phyloP scores from a whole-genome alignment of 2,329 filamentous ascomycete genomes.

The Knufia fluminis region DNA sequence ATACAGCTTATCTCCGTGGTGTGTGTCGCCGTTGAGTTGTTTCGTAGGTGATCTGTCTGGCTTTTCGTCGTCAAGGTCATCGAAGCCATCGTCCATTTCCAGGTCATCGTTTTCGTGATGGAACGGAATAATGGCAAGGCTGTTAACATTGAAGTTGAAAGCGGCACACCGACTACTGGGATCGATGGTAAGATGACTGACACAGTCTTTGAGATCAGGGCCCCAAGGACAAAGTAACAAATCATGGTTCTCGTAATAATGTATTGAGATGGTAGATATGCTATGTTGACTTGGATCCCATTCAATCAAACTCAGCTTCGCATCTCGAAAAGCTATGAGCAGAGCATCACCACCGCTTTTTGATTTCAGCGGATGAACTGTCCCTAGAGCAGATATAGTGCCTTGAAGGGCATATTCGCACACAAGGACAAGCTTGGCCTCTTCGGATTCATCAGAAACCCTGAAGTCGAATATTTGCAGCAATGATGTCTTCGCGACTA shows the following conservation, averaged over 20 bases:
- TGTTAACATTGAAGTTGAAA: conserved; percentile 80
- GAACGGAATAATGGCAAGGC: conserved; percentile 89
- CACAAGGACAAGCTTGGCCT: conserved; percentile 72
- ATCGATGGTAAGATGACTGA: conserved; percentile 77
- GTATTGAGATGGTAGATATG: conserved; percentile 83
- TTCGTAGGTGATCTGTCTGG: conserved; percentile 33
- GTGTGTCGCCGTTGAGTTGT: conserved; percentile 30
- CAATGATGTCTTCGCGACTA: conserved; percentile 85
- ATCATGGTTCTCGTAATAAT: conserved; percentile 96
- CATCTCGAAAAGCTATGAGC: conserved; percentile 76
- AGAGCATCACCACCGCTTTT: conserved; percentile 76
- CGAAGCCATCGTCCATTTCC: conserved; percentile 60
- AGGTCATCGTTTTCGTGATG: conserved; percentile 77
- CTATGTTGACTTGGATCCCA: conserved; percentile 77
- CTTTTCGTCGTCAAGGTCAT: conserved; percentile 66
- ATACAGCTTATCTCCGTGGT: conserved; percentile 56
- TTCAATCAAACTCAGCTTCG: conserved; percentile 84
- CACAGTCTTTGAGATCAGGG: conserved; percentile 61
- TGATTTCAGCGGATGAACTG: conserved; percentile 62
- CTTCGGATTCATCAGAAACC: conserved; percentile 43
- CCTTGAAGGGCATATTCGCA: conserved; percentile 77
- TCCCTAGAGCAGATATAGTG: conserved; percentile 71
- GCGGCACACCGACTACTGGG: conserved; percentile 88
- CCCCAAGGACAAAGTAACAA: conserved; percentile 74
- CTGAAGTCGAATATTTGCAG: conserved; percentile 81